Percentiles rank a stretch among this genome's conserved stretches.
Conservation (phyloP, 2,329 filamentous ascomycete species). For the Fusarium nanum region DNA sequence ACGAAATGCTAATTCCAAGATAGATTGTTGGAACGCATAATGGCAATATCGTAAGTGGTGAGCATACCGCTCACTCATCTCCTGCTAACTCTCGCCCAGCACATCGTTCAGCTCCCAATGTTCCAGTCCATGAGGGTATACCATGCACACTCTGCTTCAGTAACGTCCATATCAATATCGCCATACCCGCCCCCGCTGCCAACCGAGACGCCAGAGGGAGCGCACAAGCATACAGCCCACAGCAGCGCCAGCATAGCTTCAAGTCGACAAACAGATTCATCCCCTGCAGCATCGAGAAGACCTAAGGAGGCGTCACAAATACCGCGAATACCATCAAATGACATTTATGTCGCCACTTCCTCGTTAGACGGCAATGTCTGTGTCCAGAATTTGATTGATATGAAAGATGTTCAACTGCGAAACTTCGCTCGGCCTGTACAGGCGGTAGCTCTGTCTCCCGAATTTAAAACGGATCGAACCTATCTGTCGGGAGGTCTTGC, state of each 20-base stretch:
- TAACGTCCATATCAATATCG: conserved; percentile 90
- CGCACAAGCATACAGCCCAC: conserved; percentile 52
- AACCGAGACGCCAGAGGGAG: conserved; percentile 56
- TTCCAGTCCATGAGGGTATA: conserved; percentile 87
- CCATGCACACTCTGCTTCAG: conserved; percentile 90
- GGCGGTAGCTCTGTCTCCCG: conserved; percentile 91
- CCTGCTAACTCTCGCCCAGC: conserved; percentile 62
- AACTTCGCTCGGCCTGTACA: conserved; percentile 96
- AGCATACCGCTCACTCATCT: background rate
- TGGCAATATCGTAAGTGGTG: conserved; percentile 85
- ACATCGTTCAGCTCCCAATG: conserved; percentile 85
- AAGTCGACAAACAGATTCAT: conserved; percentile 51
- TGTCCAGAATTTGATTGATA: conserved; percentile 85
- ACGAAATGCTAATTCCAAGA: conserved; percentile 39
- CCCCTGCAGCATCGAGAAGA: conserved; percentile 64
- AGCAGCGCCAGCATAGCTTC: conserved; percentile 49
- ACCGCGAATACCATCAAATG: conserved; percentile 83
- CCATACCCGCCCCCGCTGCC: conserved; percentile 75
- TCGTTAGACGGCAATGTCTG: conserved; percentile 97
- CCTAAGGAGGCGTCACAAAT: conserved; percentile 66
- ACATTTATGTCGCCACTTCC: conserved; percentile 92
- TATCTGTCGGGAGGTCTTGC: conserved; percentile 93
- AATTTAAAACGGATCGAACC: conserved; percentile 88
- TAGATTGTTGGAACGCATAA: conserved; percentile 95
- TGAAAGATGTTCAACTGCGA: conserved; percentile 88